phyloP scores from a whole-genome alignment of 768 basidiomycete genomes.

The Boletus subparvulus region DNA sequence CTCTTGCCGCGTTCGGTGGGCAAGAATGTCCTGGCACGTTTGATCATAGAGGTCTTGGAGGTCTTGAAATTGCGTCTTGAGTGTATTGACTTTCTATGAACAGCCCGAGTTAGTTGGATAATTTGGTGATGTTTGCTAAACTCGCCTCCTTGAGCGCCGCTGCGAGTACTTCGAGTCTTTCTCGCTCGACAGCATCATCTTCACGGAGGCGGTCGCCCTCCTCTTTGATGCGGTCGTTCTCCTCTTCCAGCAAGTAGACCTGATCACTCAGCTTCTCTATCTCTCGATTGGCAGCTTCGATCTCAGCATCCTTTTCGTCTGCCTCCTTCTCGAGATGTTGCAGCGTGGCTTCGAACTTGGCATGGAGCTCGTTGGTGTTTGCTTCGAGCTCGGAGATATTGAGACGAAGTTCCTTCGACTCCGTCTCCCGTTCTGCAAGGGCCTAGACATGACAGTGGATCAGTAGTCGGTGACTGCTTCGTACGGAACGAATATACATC shows the following conservation, averaged over 20 bases:
- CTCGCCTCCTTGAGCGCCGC: constrained; percentile 79
- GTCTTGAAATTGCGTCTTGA: constrained; percentile 69
- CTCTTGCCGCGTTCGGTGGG: constrained; percentile 70
- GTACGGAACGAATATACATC: constrained; percentile 48
- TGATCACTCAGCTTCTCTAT: constrained; percentile 79
- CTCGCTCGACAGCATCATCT: constrained; percentile 71
- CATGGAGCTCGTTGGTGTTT: constrained; percentile 64
- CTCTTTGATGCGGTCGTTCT: constrained; percentile 73
- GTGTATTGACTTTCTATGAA: constrained; percentile 61
- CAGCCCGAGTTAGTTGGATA: neutral
- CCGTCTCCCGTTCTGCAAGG: constrained; percentile 75
- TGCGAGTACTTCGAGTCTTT: constrained; percentile 63
- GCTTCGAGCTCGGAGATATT: constrained; percentile 75
- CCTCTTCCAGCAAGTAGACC: constrained; percentile 84
- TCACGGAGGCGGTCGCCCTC: constrained; percentile 66
- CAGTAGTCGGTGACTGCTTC: neutral
- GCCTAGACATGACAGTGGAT: constrained; percentile 42
- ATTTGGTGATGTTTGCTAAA: neutral
- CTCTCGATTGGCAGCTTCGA: constrained; percentile 69
- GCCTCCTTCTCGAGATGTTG: constrained; percentile 76
- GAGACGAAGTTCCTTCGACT: constrained; percentile 71
- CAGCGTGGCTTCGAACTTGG: constrained; percentile 72
- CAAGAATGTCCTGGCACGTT: constrained; percentile 59
- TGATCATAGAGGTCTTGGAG: constrained; percentile 64
- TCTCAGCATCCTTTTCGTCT: constrained; percentile 77